Conservation (phyloP, 768 basidiomycete species). For the Podaxis rugospora region DNA sequence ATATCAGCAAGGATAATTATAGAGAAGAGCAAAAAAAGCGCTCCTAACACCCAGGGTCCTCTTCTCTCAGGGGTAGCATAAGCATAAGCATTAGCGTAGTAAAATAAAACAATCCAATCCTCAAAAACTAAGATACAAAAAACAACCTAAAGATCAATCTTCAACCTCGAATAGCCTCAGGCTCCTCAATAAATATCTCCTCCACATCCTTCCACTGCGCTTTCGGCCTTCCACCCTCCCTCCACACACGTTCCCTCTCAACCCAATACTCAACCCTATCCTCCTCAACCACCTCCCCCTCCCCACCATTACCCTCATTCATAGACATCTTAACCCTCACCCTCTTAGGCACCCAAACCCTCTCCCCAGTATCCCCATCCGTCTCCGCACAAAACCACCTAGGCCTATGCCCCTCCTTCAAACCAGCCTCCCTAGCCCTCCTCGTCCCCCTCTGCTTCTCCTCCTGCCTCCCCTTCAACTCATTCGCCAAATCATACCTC, state of each 20-base stretch:
- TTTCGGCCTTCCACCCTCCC: constrained; percentile 24
- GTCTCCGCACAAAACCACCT: constrained; percentile 85
- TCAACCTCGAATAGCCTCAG: constrained; percentile 24
- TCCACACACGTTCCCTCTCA: constrained; percentile 37
- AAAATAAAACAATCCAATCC: constrained; percentile 7
- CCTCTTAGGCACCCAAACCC: constrained; percentile 76
- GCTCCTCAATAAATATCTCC: constrained; percentile 75
- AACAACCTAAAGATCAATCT: too few relatives aligned
- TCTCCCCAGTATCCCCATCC: constrained; percentile 86
- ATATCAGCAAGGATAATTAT: neutral
- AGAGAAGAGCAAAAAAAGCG: neutral
- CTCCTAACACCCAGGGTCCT: neutral
- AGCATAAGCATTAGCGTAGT: neutral
- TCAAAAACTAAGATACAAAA: neutral
- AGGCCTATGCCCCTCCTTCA: constrained; percentile 65
- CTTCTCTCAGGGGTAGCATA: neutral
- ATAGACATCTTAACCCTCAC: constrained; percentile 35
- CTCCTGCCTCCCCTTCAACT: constrained; percentile 75
- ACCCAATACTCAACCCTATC: constrained; percentile 17
- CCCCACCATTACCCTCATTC: constrained; percentile 4
- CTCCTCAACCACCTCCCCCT: constrained; percentile 49
- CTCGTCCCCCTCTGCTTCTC: constrained; percentile 77
- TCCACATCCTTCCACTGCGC: constrained; percentile 57
- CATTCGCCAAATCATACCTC: constrained; percentile 78
- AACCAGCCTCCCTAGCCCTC: constrained; percentile 70